These are phyloP conservation scores for Pseudogymnoascus verrucosus DNA, from an alignment of 2,329 filamentous ascomycete species.

Conservation along the genomic window DNA sequence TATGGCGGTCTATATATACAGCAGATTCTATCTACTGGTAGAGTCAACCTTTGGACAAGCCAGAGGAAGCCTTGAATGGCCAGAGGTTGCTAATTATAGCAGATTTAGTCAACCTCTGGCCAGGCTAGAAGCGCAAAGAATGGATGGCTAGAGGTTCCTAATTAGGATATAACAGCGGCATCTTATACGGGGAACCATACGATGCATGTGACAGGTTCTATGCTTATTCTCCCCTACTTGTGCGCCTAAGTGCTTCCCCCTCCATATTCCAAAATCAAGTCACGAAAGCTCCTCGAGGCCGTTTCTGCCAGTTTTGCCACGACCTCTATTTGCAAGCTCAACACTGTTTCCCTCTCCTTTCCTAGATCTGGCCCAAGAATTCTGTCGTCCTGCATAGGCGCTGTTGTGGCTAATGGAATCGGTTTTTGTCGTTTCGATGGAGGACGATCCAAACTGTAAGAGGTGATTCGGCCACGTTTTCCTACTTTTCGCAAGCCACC, in stretches of 20 bases:
- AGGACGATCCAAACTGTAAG: background rate
- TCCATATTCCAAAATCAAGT: background rate
- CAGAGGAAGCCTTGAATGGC: background rate
- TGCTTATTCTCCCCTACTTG: background rate
- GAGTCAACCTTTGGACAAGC: background rate
- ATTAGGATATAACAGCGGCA: background rate
- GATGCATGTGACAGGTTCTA: background rate
- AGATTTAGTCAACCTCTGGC: no score
- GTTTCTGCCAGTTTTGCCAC: background rate
- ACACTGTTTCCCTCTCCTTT: background rate
- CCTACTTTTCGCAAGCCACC: background rate
- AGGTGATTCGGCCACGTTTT: background rate
- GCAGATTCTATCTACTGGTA: background rate
- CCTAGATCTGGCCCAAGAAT: background rate
- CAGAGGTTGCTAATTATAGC: background rate
- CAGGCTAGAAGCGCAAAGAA: background rate
- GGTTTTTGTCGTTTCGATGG: background rate
- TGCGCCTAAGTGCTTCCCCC: background rate
- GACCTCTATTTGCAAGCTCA: background rate
- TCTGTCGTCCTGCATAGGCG: background rate
- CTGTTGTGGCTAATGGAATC: background rate
- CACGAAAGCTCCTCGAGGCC: background rate
- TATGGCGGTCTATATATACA: background rate
- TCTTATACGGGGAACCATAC: no score
- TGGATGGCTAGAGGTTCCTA: background rate